Conservation (phyloP, 805 yeast species). For the Candida jianshihensis region DNA sequence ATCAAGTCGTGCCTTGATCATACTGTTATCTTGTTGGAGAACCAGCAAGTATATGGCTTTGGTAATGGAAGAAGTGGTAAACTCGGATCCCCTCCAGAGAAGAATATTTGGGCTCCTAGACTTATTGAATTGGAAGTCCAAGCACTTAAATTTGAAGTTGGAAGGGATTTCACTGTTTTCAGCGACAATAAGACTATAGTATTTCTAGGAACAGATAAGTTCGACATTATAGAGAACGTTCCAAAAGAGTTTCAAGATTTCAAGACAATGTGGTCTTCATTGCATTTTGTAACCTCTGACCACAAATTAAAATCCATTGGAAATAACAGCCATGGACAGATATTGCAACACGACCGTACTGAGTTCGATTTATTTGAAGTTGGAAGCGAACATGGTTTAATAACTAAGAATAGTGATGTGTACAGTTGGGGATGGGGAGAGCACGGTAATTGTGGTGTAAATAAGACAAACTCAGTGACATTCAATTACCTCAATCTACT, state of each 20-base stretch:
- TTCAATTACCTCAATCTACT: constrained; percentile 31
- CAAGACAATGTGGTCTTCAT: constrained; percentile 73
- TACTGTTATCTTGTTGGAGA: constrained; percentile 29
- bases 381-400: constrained; percentile 88
- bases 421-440: constrained; percentile 98
- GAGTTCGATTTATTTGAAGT: constrained; percentile 27
- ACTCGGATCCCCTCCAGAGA: constrained; percentile 19
- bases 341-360: constrained; percentile 22
- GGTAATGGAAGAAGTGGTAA: constrained; percentile 64
- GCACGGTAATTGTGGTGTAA: constrained; percentile 85
- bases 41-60: constrained; percentile 55
- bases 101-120: constrained; percentile 13
- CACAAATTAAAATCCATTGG: constrained; percentile 49
- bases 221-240: constrained; percentile 5
- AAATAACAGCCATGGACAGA: constrained; percentile 72
- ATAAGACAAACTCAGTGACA: constrained; percentile 12
- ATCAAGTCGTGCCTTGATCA: constrained; percentile 39
- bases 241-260: constrained; percentile 18
- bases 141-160: constrained; percentile 27
- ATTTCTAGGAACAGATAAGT: constrained; percentile 31
- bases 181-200: constrained; percentile 16
- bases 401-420: constrained; percentile 29
- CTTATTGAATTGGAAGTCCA: not conserved
- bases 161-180: constrained; percentile 51
- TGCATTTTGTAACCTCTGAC: constrained; percentile 38